A percentile compares a stretch with the other conserved stretches of the same genome.
These are phyloP conservation scores for Ophiosphaerella narmari DNA, from an alignment of 2,329 filamentous ascomycete species.

Conservation along the genomic window DNA sequence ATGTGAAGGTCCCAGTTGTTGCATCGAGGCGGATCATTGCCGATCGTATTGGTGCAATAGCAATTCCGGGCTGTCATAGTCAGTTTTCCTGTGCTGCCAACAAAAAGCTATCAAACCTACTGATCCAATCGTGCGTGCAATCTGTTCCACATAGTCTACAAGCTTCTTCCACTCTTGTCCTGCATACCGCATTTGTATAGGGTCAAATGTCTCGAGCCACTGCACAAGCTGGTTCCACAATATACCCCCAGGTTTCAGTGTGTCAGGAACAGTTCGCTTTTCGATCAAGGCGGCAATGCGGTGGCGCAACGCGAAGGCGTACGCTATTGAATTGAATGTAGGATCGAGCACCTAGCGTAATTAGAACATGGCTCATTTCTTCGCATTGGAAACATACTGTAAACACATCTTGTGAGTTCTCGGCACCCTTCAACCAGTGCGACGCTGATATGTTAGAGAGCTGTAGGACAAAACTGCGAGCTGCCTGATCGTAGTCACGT, in stretches of 20 bases:
- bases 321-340: constrained; percentile 62
- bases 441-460: constrained; percentile 39
- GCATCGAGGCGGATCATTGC: constrained; percentile 71
- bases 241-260: constrained; percentile 49
- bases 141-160: constrained; percentile 46
- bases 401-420: constrained; percentile 48
- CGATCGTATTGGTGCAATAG: constrained; percentile 48
- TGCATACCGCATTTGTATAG: constrained; percentile 60
- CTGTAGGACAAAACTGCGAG: constrained; percentile 40
- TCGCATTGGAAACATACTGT: constrained; percentile 27
- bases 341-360: constrained; percentile 56
- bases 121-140: constrained; percentile 36
- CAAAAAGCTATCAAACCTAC: constrained; percentile 25
- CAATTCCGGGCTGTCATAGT: constrained; percentile 37
- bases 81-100: background rate
- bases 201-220: constrained; percentile 57
- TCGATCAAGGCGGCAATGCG: constrained; percentile 49
- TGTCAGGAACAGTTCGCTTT: constrained; percentile 46
- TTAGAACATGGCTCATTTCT: constrained; percentile 10
- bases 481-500: constrained; percentile 47
- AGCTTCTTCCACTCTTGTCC: constrained; percentile 54
- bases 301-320: constrained; percentile 59
- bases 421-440: constrained; percentile 42
- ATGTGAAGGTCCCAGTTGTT: constrained; percentile 67
- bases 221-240: constrained; percentile 57